Percentiles rank a stretch among this genome's conserved stretches.
These are phyloP conservation scores for Clathrospora elynae DNA, from an alignment of 2,329 filamentous ascomycete genomes.

Conservation along the genomic window DNA sequence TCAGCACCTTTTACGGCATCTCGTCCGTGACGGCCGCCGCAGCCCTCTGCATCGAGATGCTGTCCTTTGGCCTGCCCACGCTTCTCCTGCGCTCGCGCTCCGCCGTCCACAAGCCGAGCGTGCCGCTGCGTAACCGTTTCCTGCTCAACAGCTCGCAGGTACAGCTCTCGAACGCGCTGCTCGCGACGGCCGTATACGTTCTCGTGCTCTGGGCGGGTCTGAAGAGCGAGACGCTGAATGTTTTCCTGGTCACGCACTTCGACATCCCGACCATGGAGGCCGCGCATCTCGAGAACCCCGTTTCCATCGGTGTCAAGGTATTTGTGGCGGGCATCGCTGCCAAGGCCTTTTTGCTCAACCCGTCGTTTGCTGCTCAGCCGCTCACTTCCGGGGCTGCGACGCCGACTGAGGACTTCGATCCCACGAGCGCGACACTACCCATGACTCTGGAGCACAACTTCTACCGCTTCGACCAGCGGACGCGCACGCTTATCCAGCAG, in stretches of 20 bases:
- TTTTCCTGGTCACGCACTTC: conserved; percentile 76
- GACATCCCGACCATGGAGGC: conserved; percentile 69
- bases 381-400: conserved; percentile 54
- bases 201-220: conserved; percentile 73
- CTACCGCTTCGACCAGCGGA: conserved; percentile 73
- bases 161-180: conserved; percentile 64
- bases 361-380: conserved; percentile 63
- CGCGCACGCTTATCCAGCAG: conserved; percentile 62
- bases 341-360: conserved; percentile 77
- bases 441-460: conserved; percentile 76
- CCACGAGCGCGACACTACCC: conserved; percentile 65
- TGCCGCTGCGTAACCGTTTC: conserved; percentile 50
- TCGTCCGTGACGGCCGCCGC: conserved; percentile 64
- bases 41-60: conserved; percentile 69
- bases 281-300: conserved; percentile 66
- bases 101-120: conserved; percentile 64
- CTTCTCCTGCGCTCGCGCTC: conserved; percentile 72
- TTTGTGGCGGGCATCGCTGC: conserved; percentile 74
- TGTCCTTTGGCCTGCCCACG: conserved; percentile 75
- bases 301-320: conserved; percentile 57
- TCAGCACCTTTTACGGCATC: conserved; percentile 78
- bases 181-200: conserved; percentile 75
- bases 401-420: conserved; percentile 64
- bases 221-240: conserved; percentile 68
- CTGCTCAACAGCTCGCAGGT: conserved; percentile 48